Evolutionary conservation across 352 stramenopile genomes (phyloP).

Genomic region (Pythium coloratum): DNA sequence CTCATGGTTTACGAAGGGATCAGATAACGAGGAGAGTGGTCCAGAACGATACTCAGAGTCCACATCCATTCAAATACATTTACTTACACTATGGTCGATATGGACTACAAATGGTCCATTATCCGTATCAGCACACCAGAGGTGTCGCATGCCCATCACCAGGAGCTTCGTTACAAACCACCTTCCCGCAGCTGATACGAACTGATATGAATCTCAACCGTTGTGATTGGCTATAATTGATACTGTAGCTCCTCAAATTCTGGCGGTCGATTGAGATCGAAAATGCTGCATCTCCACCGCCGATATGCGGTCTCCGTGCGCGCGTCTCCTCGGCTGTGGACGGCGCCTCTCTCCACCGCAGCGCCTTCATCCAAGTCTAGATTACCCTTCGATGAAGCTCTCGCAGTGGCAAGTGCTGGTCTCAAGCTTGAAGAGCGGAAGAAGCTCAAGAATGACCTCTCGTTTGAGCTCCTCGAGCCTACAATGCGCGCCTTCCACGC

Average conservation of each 20-base stretch:
- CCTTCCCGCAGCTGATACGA: not conserved
- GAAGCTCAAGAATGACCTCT: not conserved
- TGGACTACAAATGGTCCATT: too few species aligned
- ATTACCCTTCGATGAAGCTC: not conserved
- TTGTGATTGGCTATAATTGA: not conserved
- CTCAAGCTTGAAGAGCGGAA: not conserved
- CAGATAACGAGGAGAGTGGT: too few species aligned
- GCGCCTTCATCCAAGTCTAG: not conserved
- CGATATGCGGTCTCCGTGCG: not conserved
- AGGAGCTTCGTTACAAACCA: not conserved
- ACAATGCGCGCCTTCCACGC: conserved; percentile 9
- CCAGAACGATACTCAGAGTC: too few species aligned
- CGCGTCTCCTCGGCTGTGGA: not conserved
- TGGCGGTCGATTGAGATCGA: not conserved
- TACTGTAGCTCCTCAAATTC: not conserved
- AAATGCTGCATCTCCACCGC: not conserved
- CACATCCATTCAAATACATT: too few species aligned
- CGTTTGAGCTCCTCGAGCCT: conserved; percentile 7
- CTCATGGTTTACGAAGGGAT: not conserved
- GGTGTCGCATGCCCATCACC: not conserved
- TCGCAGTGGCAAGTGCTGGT: not conserved
- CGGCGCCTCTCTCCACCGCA: not conserved
- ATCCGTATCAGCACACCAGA: too few species aligned
- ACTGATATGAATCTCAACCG: not conserved
- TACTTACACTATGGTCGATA: too few species aligned